phyloP scores from a whole-genome alignment of 345 rosid species.

The Physaria fendleri region DNA sequence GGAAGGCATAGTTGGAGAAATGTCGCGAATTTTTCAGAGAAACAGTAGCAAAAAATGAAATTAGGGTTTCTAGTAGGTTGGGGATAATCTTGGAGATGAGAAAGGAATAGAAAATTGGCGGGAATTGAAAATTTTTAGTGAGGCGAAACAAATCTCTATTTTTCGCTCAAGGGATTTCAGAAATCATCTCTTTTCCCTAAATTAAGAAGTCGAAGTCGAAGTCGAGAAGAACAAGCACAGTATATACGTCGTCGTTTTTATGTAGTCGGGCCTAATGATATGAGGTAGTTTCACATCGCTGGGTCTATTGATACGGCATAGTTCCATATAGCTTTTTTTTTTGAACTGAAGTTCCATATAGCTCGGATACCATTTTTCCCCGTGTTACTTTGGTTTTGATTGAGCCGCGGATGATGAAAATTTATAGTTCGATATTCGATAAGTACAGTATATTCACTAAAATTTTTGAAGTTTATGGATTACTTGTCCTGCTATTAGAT shows the following conservation, averaged over 20 bases:
- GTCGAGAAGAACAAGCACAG: slow-evolving; percentile 2
- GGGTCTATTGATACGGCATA: background rate
- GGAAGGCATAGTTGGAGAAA: slow-evolving; percentile 53
- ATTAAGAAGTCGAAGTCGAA: slow-evolving; percentile 24
- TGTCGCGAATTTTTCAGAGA: slow-evolving; percentile 4
- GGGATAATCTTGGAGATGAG: background rate
- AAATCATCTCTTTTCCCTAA: slow-evolving; percentile 21
- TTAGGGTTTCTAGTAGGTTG: slow-evolving; percentile 27
- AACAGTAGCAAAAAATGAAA: background rate
- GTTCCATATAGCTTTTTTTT: no score
- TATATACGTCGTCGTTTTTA: background rate
- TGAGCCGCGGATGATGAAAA: no score
- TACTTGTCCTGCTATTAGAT: no score
- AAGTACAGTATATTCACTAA: no score
- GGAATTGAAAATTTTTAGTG: slow-evolving; percentile 14
- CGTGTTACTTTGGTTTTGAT: no score
- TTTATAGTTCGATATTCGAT: no score
- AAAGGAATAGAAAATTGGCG: slow-evolving; percentile 1
- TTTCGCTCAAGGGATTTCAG: slow-evolving; percentile 2
- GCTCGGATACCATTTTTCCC: no score
- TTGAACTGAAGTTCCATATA: no score
- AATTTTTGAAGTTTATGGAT: no score
- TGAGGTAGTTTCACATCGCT: background rate
- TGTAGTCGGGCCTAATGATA: background rate
- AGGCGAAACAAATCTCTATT: slow-evolving; percentile 1